Percentiles rank a stretch among this genome's conserved stretches.
Evolutionary conservation across 257 asterid genomes (phyloP).

Genomic region (Leonotis leonurus): DNA sequence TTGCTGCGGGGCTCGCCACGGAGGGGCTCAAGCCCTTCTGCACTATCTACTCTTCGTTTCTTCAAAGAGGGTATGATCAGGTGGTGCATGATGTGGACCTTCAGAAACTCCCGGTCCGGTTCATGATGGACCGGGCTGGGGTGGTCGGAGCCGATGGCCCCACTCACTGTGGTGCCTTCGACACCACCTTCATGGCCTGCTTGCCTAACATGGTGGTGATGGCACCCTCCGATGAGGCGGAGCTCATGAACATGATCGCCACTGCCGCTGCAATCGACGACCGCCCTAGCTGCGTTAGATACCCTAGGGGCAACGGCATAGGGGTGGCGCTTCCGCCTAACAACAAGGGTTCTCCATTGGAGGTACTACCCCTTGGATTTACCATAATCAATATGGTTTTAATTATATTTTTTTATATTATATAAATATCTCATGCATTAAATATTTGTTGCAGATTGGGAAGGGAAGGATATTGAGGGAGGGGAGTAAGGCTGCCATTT

Average conservation of each 20-base stretch:
- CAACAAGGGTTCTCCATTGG: slow-evolving; percentile 52
- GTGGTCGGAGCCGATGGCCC: slow-evolving; percentile 74
- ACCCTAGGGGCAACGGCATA: slow-evolving; percentile 68
- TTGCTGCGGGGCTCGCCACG: slow-evolving; percentile 61
- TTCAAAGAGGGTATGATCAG: slow-evolving; percentile 72
- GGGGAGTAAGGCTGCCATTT: slow-evolving; percentile 30
- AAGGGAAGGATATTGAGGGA: slow-evolving; percentile 34
- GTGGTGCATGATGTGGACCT: slow-evolving; percentile 77
- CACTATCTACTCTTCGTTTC: slow-evolving; percentile 57
- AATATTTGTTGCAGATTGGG: slow-evolving; percentile 23
- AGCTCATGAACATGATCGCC: slow-evolving; percentile 69
- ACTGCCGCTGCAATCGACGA: slow-evolving; percentile 57
- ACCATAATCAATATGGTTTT: too few relatives aligned
- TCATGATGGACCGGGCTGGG: slow-evolving; percentile 71
- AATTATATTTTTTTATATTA: too few relatives aligned
- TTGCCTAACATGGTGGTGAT: slow-evolving; percentile 71
- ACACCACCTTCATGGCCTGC: slow-evolving; percentile 66
- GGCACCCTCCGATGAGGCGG: slow-evolving; percentile 76
- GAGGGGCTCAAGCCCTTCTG: slow-evolving; percentile 74
- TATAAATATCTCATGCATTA: background rate
- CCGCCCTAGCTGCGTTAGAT: slow-evolving; percentile 62
- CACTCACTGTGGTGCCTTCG: slow-evolving; percentile 68
- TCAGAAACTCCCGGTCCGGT: slow-evolving; percentile 58
- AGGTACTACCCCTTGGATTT: slow-evolving; percentile 34
- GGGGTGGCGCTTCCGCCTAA: slow-evolving; percentile 42